Evolutionary conservation across 225 moss, liverwort and hornwort species (phyloP).

Genomic region (Pseudisothecium myosuroides): DNA sequence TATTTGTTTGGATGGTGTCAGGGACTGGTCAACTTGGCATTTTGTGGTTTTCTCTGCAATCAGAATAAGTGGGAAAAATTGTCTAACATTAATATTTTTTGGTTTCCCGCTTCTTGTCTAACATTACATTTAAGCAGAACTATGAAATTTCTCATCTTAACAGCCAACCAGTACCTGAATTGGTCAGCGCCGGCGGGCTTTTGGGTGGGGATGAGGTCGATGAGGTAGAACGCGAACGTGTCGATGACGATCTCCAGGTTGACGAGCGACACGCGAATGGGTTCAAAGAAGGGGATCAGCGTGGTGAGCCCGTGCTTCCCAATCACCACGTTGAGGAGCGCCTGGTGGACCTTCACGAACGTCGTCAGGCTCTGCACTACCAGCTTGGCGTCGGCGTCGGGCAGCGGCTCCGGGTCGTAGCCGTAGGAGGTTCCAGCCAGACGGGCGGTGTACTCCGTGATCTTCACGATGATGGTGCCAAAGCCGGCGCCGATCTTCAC

Average conservation of each 20-base stretch:
- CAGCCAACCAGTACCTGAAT: background rate
- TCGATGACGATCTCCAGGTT: background rate
- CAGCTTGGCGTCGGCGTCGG: conserved; percentile 4
- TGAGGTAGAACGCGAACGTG: background rate
- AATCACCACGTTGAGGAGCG: conserved; percentile 8
- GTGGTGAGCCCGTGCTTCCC: background rate
- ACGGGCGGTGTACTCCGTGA: background rate
- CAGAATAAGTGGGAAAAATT: too few species aligned
- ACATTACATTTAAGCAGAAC: too few species aligned
- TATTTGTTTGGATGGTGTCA: background rate
- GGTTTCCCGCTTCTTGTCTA: background rate
- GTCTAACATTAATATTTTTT: background rate
- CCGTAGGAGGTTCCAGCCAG: background rate
- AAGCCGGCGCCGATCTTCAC: background rate
- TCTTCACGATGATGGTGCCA: background rate
- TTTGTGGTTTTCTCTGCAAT: background rate
- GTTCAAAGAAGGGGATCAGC: background rate
- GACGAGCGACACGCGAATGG: background rate
- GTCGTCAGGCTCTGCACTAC: conserved; percentile 1
- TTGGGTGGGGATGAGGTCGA: conserved; percentile 16
- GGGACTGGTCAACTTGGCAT: background rate
- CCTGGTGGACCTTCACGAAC: conserved; percentile 17
- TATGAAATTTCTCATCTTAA: too few species aligned
- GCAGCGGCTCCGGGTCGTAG: background rate
- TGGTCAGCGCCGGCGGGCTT: background rate